Base-by-base conservation (phyloP, 345 rosid species). In the Litchi chinensis region DNA sequence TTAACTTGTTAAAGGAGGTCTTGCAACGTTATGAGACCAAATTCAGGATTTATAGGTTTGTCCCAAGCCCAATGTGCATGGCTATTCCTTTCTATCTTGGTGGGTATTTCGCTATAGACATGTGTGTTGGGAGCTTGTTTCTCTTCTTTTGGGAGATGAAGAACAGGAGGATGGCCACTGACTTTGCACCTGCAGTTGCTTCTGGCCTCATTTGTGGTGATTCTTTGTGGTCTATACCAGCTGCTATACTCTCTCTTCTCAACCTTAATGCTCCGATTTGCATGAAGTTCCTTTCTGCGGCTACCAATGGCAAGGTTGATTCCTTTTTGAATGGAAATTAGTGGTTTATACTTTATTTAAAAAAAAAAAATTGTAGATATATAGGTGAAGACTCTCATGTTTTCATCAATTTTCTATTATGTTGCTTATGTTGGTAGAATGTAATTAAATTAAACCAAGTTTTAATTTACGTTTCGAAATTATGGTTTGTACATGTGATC, bases 81-180 rank as follows among this genome's bases (percentile, higher is more conserved):
- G 98, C 98, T 13, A 95, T 93, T n/a, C 98, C 98, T 0, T 93
- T 95, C 86, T 95, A 93, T 82, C 87, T 93, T 0, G 98, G 98
- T 1, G 88, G 88, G 48, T 93, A 90, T 86, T 95, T 95, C 65
- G 90, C 94, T 15, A 88, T 93, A 54, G 98, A 95, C 74, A 93
- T 95, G 98, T 93, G 97, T 6, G 79, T 92, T 65, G 98, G 98
- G 37, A 95, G 98, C 77, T 80, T 95, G 88, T 84, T 95, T 26
- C 85, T 93, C 56, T 95, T 83, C 83, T 5, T 90, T 11, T 95
- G 97, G 98, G 84, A 86, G 80, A 75, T 80, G 77, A 68, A 59
- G 40, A 85, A 93, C 88, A 87, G 86, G 76, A 74, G 84, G 72
- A 87, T 37, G 84, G 98, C 98, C 2, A 75, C 44, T 15, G 93